Percentiles rank a stretch among this genome's conserved stretches.
phyloP scores from a whole-genome alignment of 148 eudicot species.

The Mesembryanthemum crystallinum region DNA sequence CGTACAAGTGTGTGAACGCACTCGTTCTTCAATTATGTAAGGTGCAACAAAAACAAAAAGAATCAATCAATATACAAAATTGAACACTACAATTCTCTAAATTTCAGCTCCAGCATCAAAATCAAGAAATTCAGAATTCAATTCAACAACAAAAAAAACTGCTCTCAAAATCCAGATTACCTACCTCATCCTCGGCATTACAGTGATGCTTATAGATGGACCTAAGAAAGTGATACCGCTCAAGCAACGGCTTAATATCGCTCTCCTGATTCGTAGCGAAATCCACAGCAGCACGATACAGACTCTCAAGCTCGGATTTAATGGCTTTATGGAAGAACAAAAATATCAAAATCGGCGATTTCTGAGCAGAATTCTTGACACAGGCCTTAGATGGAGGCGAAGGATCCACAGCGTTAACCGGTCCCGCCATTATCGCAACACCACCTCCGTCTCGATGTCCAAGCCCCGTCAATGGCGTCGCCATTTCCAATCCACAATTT shows the following conservation, averaged over 20 bases:
- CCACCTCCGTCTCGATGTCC: conserved; percentile 67
- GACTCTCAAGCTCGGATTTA: conserved; percentile 66
- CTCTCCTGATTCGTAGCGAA: conserved; percentile 51
- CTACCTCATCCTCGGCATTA: conserved; percentile 94
- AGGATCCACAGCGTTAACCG: conserved; percentile 49
- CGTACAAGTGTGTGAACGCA: too few species aligned
- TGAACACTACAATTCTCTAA: background rate
- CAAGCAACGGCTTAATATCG: conserved; percentile 63
- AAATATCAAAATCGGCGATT: conserved; percentile 83
- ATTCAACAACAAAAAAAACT: too few species aligned
- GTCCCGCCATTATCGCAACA: conserved; percentile 64
- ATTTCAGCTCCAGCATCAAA: background rate
- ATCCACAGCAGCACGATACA: conserved; percentile 68
- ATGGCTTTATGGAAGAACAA: conserved; percentile 91
- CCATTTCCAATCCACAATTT: conserved; percentile 37
- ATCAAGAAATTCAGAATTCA: background rate
- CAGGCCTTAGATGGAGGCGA: conserved; percentile 32
- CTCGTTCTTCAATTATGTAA: too few species aligned
- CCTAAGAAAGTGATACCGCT: conserved; percentile 66
- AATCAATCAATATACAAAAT: background rate
- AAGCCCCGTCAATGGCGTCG: conserved; percentile 79
- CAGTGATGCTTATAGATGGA: conserved; percentile 86
- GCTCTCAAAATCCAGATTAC: too few species aligned
- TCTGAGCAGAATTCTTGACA: conserved; percentile 37
- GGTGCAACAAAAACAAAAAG: background rate